Evolutionary conservation across 116 monocot species (phyloP), one percentile per base, ranked within the genome.

Genomic region (Iris pallida): DNA sequence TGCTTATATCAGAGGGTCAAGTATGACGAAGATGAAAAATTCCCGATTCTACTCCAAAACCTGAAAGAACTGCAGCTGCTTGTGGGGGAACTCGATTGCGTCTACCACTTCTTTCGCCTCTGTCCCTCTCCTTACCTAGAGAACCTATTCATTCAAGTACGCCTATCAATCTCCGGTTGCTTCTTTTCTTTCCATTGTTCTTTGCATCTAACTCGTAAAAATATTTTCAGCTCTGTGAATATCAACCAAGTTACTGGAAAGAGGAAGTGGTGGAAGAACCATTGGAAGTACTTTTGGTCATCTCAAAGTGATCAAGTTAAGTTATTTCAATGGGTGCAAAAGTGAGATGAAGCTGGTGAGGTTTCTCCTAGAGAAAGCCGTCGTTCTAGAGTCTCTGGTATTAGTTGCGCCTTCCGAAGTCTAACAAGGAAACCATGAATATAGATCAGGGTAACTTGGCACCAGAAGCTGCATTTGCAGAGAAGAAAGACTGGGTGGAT

Each of bases 81-180:
- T 4, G 19, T 75, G 57, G 64, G 76, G 30, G 54, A 76, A 45
- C 68, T 83, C 20, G 14, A 20, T 11, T 68, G 46, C 59, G 53
- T 83, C 54, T 76, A 53, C n/a, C 4, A 2, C 10, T 76, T 73
- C 65, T 65, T 83, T 16, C 17, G 14, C 14, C 45, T 59, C 7
- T 76, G 79, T 16, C 63, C 72, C 5, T 68, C 65, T 47, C 79
- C 83, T 18, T 73, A 65, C 53, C 5, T 83, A 15, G 79, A 79
- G 51, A 83, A 79, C 43, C 79, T 79, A 18, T 79, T 73, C 65
- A 76, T 83, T 45, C 57, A 68, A 18, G 83, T 79, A 64, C 11
- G 63, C 15, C 11, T 68, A 19, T n/a, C n/a, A n/a, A n/a, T n/a
- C n/a, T n/a, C n/a, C n/a, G n/a, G n/a, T n/a, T n/a, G n/a, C n/a